Base-by-base conservation (phyloP, 2,329 filamentous ascomycete genomes). In the Metarhizium humberi region DNA sequence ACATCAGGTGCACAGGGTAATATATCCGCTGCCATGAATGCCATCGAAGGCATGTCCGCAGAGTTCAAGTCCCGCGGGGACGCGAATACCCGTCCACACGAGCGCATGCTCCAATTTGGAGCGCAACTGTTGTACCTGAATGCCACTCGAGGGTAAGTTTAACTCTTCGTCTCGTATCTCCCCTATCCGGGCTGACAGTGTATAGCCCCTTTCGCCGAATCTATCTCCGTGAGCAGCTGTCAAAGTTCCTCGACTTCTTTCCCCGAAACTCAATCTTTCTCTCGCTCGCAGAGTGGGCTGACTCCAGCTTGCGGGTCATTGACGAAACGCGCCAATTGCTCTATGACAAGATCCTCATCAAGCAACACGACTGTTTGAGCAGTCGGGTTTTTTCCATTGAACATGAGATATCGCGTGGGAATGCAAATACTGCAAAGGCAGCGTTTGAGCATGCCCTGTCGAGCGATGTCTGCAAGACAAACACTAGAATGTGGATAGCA, bases 251-350 rank as follows among this genome's bases (percentile, higher is more conserved):
- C 25, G 62, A 63, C 0, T 66, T 73, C 6, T 95, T 91, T 66
- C 90, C 91, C 0, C 75, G 76, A 51, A 96, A 96, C 71, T 88
- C 84, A 1, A 76, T 90, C 6, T 86, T 96, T 58, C 77, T 95
- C 1, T 75, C 80, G 1, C 72, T 94, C 0, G 87, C 87, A 59
- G 79, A 84, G n/a, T 88, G 85, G 75, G 85, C 88, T 58, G 86
- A 92, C 65, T 77, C 82, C 2, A 81, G 85, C 7, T 81, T 90
- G 47, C 80, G 85, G 29, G 78, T 94, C 54, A 81, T 90, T 58
- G 88, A 95, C 61, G 86, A 89, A 18, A 81, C 95, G 20, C 83
- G 88, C n/a, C 75, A 79, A 6, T 71, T 88, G 8, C 73, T 92
- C 11, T 70, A 78, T 20, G 75, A 77, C 65, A 78, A 78, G 64